A percentile compares a stretch with the other conserved stretches of the same genome.
Evolutionary conservation across 345 rosid species (phyloP).

Genomic region (Eucalyptus tenuipes): DNA sequence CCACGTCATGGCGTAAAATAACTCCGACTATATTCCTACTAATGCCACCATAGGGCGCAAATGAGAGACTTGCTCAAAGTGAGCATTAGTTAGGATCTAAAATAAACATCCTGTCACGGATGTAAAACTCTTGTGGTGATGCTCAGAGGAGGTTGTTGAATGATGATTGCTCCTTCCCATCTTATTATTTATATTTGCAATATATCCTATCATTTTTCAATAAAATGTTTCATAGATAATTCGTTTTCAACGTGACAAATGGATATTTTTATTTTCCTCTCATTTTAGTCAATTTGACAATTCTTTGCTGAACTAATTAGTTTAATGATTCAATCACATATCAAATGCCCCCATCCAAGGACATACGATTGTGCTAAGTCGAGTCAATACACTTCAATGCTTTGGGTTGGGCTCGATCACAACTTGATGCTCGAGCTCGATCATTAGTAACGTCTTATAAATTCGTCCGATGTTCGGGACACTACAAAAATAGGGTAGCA

Average conservation of each 20-base stretch:
- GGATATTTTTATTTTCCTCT: background rate
- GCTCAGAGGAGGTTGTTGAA: accelerated
- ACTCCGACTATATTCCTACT: accelerated
- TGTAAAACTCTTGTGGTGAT: too few relatives aligned
- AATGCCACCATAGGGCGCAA: accelerated
- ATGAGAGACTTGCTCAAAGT: background rate
- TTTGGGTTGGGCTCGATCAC: background rate
- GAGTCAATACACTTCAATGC: background rate
- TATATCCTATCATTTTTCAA: background rate
- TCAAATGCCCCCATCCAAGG: background rate
- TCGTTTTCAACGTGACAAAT: background rate
- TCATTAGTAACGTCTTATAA: background rate
- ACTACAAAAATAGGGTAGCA: background rate
- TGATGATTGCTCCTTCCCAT: background rate
- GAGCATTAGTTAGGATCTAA: background rate
- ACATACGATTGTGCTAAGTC: background rate
- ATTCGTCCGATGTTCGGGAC: accelerated
- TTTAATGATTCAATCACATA: background rate
- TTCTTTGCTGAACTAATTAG: background rate
- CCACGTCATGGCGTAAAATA: accelerated
- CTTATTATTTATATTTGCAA: background rate
- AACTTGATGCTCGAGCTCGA: background rate
- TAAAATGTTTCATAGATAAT: background rate
- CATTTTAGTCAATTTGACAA: background rate
- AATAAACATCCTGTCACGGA: background rate